Base-by-base conservation (phyloP, 177 flowering plant species). In the Tripterygium wilfordii region DNA sequence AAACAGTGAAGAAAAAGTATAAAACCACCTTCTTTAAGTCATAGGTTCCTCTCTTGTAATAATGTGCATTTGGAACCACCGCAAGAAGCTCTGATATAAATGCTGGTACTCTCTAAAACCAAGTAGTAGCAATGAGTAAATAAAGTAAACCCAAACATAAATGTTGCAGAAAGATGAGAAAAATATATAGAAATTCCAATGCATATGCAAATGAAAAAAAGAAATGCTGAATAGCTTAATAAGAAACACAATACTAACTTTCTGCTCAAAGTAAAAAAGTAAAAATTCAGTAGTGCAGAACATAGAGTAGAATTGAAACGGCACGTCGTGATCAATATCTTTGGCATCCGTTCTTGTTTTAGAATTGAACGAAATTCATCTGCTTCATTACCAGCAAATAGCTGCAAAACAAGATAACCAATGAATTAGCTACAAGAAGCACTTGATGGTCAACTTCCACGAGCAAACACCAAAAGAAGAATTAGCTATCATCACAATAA, bases 31-130 rank as follows among this genome's bases (percentile, higher is more conserved):
- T 84, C 62, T 92, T 89, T 58, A 92, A 62, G 57, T 92, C 98
- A 71, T 86, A 84, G 17, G 98, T 92, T 67, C 98, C 96, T 68
- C 98, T 78, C 65, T 78, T 86, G 56, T 65, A 72, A 50, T 82
- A 92, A 36, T 80, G 75, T 2, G 96, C 81, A 76, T 89, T 92
- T 15, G 98, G 98, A 39, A 92, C 84, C 38, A 86, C 91, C 4
- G 78, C 45, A 10, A 89, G 79, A 20, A 92, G 61, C 48, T 92
- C 97, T 7, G 68, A 57, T 49, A 86, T 78, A 62, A 92, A 89
- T 17, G 73, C 89, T 48, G 97, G 99, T 36, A 96, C 97, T 56
- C 96, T 82, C 98, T 90, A 81, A 36, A 72, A 29, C 49, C 9
- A 36, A 5, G 52, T 26, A 48, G 40, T 15, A 14, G n/a, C n/a